Evolutionary conservation across 768 basidiomycete genomes (phyloP).

Genomic region (Mycena venus): DNA sequence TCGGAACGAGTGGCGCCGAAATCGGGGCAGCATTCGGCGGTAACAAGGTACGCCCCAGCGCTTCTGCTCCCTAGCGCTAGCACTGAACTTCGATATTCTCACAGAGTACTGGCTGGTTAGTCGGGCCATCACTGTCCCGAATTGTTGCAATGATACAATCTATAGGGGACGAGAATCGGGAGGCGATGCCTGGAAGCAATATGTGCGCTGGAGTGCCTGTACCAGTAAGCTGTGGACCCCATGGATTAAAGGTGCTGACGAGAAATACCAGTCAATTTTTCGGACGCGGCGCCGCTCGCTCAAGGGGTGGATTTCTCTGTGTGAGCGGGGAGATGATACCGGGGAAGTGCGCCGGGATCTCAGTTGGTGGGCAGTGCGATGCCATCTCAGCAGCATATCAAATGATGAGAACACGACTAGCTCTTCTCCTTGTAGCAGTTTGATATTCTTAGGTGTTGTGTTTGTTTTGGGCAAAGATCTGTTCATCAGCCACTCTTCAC

Average conservation of each 20-base stretch:
- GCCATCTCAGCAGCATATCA: conserved; percentile 18
- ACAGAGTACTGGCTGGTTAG: conserved; percentile 88
- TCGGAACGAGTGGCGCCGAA: conserved; percentile 72
- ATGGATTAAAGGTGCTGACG: conserved; percentile 29
- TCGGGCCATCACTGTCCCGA: conserved; percentile 38
- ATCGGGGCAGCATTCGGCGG: conserved; percentile 92
- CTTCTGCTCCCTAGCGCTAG: conserved; percentile 21
- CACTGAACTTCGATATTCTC: conserved; percentile 24
- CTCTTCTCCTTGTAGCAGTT: conserved; percentile 26
- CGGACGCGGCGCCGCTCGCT: conserved; percentile 88
- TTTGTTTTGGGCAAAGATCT: not conserved
- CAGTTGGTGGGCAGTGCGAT: conserved; percentile 24
- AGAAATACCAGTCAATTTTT: conserved; percentile 79
- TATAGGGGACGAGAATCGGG: conserved; percentile 96
- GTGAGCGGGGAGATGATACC: conserved; percentile 41
- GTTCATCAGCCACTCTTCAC: conserved; percentile 28
- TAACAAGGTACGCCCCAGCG: conserved; percentile 76
- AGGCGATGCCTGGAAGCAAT: conserved; percentile 99
- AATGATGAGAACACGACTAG: conserved; percentile 8
- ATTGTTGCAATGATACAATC: conserved; percentile 37
- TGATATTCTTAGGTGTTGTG: conserved; percentile 23
- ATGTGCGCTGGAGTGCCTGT: conserved; percentile 92
- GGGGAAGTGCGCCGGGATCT: conserved; percentile 20
- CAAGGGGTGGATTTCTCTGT: conserved; percentile 91
- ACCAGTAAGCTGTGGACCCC: conserved; percentile 62